Percentiles rank a stretch among this genome's conserved stretches.
phyloP scores from a whole-genome alignment of 2,329 filamentous ascomycete species.

The Pseudopithomyces maydicus region DNA sequence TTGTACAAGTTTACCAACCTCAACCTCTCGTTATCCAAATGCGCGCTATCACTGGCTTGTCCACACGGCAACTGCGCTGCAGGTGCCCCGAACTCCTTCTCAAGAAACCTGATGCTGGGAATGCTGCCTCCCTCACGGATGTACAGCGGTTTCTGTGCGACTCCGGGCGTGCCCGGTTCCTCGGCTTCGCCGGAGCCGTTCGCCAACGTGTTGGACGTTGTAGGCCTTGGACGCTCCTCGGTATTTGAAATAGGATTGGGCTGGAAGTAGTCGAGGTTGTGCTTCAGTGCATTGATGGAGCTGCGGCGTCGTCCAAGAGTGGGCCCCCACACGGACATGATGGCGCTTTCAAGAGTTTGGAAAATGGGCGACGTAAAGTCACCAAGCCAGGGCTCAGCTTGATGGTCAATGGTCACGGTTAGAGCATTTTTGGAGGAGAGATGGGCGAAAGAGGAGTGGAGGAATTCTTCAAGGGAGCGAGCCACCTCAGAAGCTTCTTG shows the following conservation, averaged over 20 bases:
- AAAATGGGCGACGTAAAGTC: constrained; percentile 92
- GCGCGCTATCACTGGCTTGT: constrained; percentile 90
- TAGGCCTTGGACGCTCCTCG: constrained; percentile 41
- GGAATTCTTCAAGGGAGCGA: constrained; percentile 67
- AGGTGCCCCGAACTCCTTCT: constrained; percentile 90
- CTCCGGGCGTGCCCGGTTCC: neutral
- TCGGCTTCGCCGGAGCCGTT: constrained; percentile 42
- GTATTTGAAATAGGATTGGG: neutral
- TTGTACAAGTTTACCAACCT: constrained; percentile 86
- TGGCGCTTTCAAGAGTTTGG: constrained; percentile 81
- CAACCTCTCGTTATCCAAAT: constrained; percentile 94
- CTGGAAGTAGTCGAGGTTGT: constrained; percentile 10
- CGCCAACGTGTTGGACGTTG: constrained; percentile 59
- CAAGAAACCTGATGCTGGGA: constrained; percentile 88
- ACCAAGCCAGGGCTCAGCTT: constrained; percentile 94
- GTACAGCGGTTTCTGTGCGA: constrained; percentile 72
- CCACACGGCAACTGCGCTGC: constrained; percentile 94
- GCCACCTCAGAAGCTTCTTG: constrained; percentile 85
- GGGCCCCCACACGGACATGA: constrained; percentile 82
- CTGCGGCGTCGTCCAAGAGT: constrained; percentile 42
- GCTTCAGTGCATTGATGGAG: constrained; percentile 20
- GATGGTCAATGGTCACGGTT: constrained; percentile 84
- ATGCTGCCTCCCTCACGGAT: constrained; percentile 97
- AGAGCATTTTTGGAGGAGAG: constrained; percentile 83
- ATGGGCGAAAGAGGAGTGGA: constrained; percentile 71